Percentiles rank a stretch among this genome's conserved stretches.
Evolutionary conservation across 345 rosid species (phyloP).

Genomic region (sweet orange (Citrus sinensis)): DNA sequence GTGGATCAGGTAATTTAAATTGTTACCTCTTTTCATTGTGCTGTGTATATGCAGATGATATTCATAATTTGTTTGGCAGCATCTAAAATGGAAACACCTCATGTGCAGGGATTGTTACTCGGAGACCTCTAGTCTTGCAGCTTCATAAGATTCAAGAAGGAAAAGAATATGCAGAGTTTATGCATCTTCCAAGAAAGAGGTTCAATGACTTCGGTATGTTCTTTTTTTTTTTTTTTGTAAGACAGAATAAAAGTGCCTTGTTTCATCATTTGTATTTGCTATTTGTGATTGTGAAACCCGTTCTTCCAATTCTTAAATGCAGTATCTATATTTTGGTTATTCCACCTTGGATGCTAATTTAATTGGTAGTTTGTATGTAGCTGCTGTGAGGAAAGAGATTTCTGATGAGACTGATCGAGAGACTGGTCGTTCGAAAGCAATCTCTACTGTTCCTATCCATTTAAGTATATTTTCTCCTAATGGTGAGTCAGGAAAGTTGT

Average conservation of each 20-base stretch:
- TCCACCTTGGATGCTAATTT: constrained; percentile 6
- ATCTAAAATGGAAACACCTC: constrained; percentile 16
- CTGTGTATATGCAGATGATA: background rate
- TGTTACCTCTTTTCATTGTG: constrained; percentile 5
- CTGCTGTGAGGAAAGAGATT: constrained; percentile 88
- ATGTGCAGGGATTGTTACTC: constrained; percentile 86
- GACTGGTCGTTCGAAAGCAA: constrained; percentile 81
- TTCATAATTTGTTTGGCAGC: background rate
- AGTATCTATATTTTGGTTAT: constrained; percentile 2
- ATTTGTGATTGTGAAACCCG: background rate
- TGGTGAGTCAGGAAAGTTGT: constrained; percentile 45
- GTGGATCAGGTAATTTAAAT: constrained; percentile 72
- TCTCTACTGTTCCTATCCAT: constrained; percentile 90
- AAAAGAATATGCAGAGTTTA: constrained; percentile 91
- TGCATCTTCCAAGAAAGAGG: constrained; percentile 89
- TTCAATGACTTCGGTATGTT: constrained; percentile 81
- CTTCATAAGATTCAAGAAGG: constrained; percentile 90
- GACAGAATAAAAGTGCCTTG: background rate
- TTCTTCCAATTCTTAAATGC: background rate
- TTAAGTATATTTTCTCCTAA: constrained; percentile 92
- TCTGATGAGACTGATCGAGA: constrained; percentile 95
- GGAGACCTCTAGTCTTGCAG: constrained; percentile 96
- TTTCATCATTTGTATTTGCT: background rate
- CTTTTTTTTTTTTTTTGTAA: background rate
- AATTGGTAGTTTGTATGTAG: constrained; percentile 31